phyloP scores from a whole-genome alignment of 2,329 filamentous ascomycete species.

The Shiraia sp. region DNA sequence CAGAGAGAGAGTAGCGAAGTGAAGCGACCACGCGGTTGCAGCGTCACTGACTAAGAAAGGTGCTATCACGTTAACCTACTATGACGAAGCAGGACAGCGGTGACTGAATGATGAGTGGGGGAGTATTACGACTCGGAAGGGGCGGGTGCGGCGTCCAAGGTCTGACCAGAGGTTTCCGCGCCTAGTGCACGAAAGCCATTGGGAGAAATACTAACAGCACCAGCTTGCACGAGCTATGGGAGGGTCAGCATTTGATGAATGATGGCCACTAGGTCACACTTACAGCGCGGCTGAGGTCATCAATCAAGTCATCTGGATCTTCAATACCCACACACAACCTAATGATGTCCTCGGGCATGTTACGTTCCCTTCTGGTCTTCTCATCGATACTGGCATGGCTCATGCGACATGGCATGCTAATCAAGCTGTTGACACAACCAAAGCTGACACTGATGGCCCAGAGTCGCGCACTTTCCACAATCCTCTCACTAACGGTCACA shows the following conservation, averaged over 20 bases:
- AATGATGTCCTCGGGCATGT: conserved; percentile 97
- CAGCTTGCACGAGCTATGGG: conserved; percentile 77
- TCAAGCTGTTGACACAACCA: conserved; percentile 96
- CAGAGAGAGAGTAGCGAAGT: conserved; percentile 33
- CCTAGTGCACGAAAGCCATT: conserved; percentile 74
- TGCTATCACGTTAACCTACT: conserved; percentile 43
- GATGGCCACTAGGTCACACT: conserved; percentile 48
- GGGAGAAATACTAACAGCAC: conserved; percentile 83
- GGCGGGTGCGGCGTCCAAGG: conserved; percentile 14
- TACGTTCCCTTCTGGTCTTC: conserved; percentile 71
- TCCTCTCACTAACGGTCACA: conserved; percentile 78
- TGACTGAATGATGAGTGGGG: conserved; percentile 27
- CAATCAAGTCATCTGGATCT: conserved; percentile 86
- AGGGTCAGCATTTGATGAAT: conserved; percentile 12
- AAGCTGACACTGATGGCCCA: conserved; percentile 98
- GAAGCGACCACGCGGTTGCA: conserved; percentile 17
- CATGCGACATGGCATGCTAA: conserved; percentile 99
- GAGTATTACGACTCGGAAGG: conserved; percentile 9
- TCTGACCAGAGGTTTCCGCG: conserved; percentile 7
- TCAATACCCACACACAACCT: conserved; percentile 95
- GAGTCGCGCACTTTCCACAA: conserved; percentile 88
- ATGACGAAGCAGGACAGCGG: conserved; percentile 33
- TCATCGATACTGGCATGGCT: conserved; percentile 98
- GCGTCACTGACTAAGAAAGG: conserved; percentile 9
- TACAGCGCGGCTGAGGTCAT: conserved; percentile 89